Evolutionary conservation across 768 basidiomycete species (phyloP), one percentile per base, ranked within the genome.

Genomic region (Naganishia kalamii): DNA sequence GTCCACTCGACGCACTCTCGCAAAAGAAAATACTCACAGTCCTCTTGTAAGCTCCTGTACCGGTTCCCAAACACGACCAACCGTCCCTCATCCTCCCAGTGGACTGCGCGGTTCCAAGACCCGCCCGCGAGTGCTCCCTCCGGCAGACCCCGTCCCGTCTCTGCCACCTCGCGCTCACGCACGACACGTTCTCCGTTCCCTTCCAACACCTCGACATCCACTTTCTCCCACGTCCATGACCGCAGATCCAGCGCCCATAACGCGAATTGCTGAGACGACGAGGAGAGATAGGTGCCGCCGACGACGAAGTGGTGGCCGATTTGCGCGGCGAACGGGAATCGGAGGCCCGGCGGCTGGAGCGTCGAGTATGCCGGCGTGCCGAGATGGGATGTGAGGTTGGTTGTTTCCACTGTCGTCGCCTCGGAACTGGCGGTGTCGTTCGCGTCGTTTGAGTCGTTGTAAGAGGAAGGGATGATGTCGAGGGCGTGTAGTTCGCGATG

Each of bases 251-350:
- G 85, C 0, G 90, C 89, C 93, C 93, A 99, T 65, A 98, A 88
- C 11, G 92, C 92, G 78, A 92, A 99, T 29, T 90, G 90, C 73
- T 94, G 92, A 70, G 89, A 90, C 44, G 88, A 87, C 73, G 92
- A 89, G 0, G 93, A 91, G 65, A 99, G 87, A 74, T 96, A 96
- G 21, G 92, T 94, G 32, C 94, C 94, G 10, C 91, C 92, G 60
- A 98, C 87, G 77, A 99, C 88, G 75, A 99, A 84, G 76, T 75
- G 69, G 33, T 86, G 86, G 32, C 93, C 96, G 7, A 96, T 81
- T 67, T 97, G 86, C 33, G 91, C 90, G 21, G 93, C 94, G 0
- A 92, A 89, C 6, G 94, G 94, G 80, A 99, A 99, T 10, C 94
- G 88, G 47, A 98, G 85, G 13, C 94, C 94, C 0, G 96, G 94